Conservation (phyloP, 176 grass and related monocot species). For the Puya raimondii region DNA sequence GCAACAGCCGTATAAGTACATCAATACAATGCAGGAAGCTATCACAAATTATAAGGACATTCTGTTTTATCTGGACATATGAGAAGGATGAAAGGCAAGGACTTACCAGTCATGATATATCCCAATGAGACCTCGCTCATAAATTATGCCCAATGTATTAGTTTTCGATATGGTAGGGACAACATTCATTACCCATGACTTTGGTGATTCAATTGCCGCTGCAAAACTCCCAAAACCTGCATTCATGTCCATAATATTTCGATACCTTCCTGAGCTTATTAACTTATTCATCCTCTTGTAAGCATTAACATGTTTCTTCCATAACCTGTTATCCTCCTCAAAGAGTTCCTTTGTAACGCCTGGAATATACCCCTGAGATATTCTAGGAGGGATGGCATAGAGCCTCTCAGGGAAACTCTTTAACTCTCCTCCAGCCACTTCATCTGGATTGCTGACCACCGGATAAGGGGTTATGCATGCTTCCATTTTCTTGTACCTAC, state of each 20-base stretch:
- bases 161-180: conserved; percentile 51
- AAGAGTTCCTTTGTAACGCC: conserved; percentile 53
- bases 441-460: background rate
- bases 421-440: conserved; percentile 21
- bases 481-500: conserved; percentile 91
- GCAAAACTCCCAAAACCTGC: conserved; percentile 83
- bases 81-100: background rate
- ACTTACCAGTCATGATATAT: conserved; percentile 92
- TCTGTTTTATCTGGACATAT: too few relatives aligned
- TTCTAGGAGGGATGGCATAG: conserved; percentile 47
- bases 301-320: conserved; percentile 60
- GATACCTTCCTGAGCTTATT: conserved; percentile 51
- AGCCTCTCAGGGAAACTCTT: conserved; percentile 68
- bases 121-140: conserved; percentile 83
- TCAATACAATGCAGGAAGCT: too few relatives aligned
- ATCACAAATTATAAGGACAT: too few relatives aligned
- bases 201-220: conserved; percentile 42
- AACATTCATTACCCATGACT: conserved; percentile 83
- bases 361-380: conserved; percentile 30
- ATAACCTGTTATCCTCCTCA: conserved; percentile 54
- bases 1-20: too few relatives aligned
- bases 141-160: conserved; percentile 56
- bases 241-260: conserved; percentile 97
- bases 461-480: conserved; percentile 40
- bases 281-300: conserved; percentile 81